phyloP scores from a whole-genome alignment of 257 asterid genomes.

The Lycium ferocissimum region DNA sequence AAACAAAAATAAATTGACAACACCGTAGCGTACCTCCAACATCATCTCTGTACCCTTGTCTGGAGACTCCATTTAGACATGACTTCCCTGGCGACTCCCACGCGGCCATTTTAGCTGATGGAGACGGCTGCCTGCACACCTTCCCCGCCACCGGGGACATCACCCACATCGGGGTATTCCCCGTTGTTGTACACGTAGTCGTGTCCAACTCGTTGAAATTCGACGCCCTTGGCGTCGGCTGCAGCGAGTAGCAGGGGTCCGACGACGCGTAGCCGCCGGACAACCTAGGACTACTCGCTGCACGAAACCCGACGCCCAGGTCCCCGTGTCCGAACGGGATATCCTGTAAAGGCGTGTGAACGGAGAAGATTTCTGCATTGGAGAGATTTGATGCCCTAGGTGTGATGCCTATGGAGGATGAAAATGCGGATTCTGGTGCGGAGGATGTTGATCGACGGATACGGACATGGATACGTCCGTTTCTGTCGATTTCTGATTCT shows the following conservation, averaged over 20 bases:
- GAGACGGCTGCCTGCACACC: slow-evolving; percentile 54
- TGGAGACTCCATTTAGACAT: slow-evolving; percentile 13
- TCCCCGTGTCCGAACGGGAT: slow-evolving; percentile 29
- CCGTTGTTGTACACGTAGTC: slow-evolving; percentile 44
- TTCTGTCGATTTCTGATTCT: slow-evolving; percentile 61
- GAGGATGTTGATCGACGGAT: slow-evolving; percentile 74
- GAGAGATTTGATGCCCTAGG: slow-evolving; percentile 72
- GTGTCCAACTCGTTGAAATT: slow-evolving; percentile 62
- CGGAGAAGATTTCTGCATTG: slow-evolving; percentile 66
- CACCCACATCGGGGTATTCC: slow-evolving; percentile 39
- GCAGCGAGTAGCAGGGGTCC: slow-evolving; percentile 65
- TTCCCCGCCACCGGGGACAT: slow-evolving; percentile 44
- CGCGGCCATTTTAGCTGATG: slow-evolving; percentile 45
- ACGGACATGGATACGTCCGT: slow-evolving; percentile 64
- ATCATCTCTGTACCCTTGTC: slow-evolving; percentile 32
- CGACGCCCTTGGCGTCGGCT: slow-evolving; percentile 71
- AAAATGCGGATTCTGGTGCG: slow-evolving; percentile 45
- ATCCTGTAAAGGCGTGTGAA: slow-evolving; percentile 57
- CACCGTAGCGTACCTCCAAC: slow-evolving; percentile 55
- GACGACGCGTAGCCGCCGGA: slow-evolving; percentile 77
- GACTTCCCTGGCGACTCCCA: slow-evolving; percentile 60
- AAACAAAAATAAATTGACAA: slow-evolving; percentile 26
- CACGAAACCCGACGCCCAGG: slow-evolving; percentile 54
- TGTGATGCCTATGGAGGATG: slow-evolving; percentile 63
- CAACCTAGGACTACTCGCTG: slow-evolving; percentile 64